Base-by-base conservation (phyloP, 139 green algal species). In the Trebouxia sp. region DNA sequence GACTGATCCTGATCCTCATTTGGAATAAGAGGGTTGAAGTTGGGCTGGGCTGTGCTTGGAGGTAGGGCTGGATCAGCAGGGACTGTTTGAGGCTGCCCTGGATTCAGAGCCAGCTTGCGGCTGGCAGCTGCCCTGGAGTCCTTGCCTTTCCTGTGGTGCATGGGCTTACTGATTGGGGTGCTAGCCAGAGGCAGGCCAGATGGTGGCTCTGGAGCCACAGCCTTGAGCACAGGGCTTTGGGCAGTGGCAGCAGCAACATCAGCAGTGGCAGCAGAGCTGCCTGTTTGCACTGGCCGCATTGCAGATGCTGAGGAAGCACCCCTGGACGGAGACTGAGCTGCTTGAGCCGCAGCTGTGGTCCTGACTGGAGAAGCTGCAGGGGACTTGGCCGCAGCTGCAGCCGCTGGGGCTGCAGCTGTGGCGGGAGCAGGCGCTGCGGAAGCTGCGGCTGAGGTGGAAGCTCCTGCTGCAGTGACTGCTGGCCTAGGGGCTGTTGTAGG, bases 401-500 rank as follows among this genome's bases (percentile, higher is more conserved):
- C 10, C 17, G 56, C n/a, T 42, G 58, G 30, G 24, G 58, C 15
- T 22, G 58, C 15, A 69, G 58, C 30, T 69, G 58, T 17, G 41
- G 58, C 39, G 1, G 58, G 30, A 69, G 28, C 28, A 69, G 58
- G 58, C 0, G 30, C 28, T 20, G 55, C 35, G 55, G 55, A 14
- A 53, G 47, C n/a, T n/a, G n/a, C 10, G 35, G 58, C 30, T 69
- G 58, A 20, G 28, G 30, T 24, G 30, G 58, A 39, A 69, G 30
- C 28, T 43, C 30, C 11, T 41, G 58, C 24, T 8, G 58, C 58
- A 42, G 58, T 26, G 3, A 41, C 7, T n/a, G 58, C 58, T 38
- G 58, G 58, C 30, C 58, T 28, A n/a, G 58, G 58, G 30, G 58
- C 58, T 69, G 58, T 69, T 69, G 58, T 8, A 42, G 58, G 58